Evolutionary conservation across 1,284 basidiomycete genomes (phyloP).

Genomic region (Leccinum subspadiceum): DNA sequence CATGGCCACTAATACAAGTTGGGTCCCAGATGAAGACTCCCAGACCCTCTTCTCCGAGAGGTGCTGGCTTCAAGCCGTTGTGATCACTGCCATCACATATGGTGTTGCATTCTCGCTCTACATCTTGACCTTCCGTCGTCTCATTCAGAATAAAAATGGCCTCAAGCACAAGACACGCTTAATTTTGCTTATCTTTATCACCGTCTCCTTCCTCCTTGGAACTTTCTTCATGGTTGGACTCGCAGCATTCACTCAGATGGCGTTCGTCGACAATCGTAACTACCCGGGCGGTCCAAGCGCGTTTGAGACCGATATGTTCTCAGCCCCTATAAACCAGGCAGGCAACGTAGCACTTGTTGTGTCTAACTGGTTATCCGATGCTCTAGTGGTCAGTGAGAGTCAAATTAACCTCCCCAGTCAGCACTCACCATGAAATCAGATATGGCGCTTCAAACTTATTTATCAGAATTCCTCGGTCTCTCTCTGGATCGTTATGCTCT

Average conservation of each 20-base stretch:
- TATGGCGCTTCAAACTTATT: not conserved
- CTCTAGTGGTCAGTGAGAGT: not conserved
- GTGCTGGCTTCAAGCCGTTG: not conserved
- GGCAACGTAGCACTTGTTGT: not conserved
- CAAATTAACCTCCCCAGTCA: not conserved
- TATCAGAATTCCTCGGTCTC: not conserved
- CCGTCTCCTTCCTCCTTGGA: not conserved
- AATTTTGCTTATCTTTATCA: not conserved
- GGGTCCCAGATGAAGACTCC: too few relatives aligned
- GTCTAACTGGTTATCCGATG: not conserved
- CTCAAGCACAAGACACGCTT: not conserved
- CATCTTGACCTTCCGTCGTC: not conserved
- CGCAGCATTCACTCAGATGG: not conserved
- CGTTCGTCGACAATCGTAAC: not conserved
- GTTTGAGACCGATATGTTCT: not conserved
- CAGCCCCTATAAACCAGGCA: not conserved
- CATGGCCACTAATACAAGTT: too few relatives aligned
- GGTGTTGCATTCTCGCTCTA: not conserved
- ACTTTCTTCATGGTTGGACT: not conserved
- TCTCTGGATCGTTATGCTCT: not conserved
- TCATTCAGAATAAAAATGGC: not conserved
- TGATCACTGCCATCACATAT: not conserved
- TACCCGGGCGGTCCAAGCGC: not conserved
- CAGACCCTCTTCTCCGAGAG: not conserved
- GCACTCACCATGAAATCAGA: not conserved